Evolutionary conservation across 2,329 filamentous ascomycete genomes (phyloP), one percentile per base, ranked within the genome.

Genomic region (Penicillium sumatraense): DNA sequence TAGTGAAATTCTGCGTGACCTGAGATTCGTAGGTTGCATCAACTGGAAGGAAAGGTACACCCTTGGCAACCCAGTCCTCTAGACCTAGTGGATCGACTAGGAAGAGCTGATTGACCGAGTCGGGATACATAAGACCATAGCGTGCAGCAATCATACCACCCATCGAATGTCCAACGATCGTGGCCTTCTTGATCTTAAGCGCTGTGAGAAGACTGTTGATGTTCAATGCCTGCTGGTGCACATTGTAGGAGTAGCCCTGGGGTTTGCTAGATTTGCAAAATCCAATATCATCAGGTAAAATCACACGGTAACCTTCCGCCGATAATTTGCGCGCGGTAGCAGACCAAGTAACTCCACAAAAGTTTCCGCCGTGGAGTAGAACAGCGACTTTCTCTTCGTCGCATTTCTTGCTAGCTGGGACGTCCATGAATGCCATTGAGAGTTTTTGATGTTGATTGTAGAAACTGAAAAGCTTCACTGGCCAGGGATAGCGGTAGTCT

Each of bases 251-350:
- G 16, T 59, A 59, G 11, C 57, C 57, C 27, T 57, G 57, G 14
- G 57, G 57, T 16, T 57, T 59, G 51, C 57, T 59, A 18, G 57
- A 59, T 20, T 57, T 59, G 54, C 57, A 59, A n/a, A 59, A 59
- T 16, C 57, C 57, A 20, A 59, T 59, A 33, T 59, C 57, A 14
- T 59, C 57, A 20, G 57, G 54, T n/a, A 59, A 11, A 5, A 59
- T 59, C 11, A 59, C 57, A 48, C 57, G 51, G 40, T 59, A 59
- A 27, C 57, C 57, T 2, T 42, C 42, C 6, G 57, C 57, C 3
- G 57, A 54, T 13, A 59, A 33, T 3, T 57, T 47, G 18, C 57
- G 54, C 31, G 57, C 57, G 1, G 57, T 59, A 35, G 50, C 57
- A 18, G 54, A 54, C 57, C 57, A 59, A 46, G 57, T 59, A 9